A percentile compares a stretch with the other conserved stretches of the same genome.
Evolutionary conservation across 2,329 filamentous ascomycete species (phyloP).

Genomic region (Colletotrichum eremochloae): DNA sequence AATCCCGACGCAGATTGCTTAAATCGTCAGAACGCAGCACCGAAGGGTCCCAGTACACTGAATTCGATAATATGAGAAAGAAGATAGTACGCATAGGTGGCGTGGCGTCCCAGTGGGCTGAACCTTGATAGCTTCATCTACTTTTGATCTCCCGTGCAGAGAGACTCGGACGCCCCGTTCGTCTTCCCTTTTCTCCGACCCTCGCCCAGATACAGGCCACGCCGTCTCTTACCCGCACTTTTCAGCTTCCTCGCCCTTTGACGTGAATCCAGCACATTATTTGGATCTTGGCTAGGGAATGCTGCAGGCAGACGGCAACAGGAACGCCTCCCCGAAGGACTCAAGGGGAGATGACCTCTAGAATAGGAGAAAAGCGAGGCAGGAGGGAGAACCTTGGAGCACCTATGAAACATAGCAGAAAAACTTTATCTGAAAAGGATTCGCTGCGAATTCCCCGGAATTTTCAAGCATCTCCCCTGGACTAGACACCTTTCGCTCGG

Average conservation of each 20-base stretch:
- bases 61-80: not conserved
- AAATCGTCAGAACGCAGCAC: not conserved
- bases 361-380: slow-evolving; percentile 23
- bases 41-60: not conserved
- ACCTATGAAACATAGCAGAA: slow-evolving; percentile 31
- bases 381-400: slow-evolving; percentile 6
- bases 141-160: not conserved
- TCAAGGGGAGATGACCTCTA: not conserved
- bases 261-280: slow-evolving; percentile 13
- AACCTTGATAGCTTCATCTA: slow-evolving; percentile 18
- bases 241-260: not conserved
- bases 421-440: slow-evolving; percentile 41
- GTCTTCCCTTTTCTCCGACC: slow-evolving; percentile 34
- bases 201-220: not conserved
- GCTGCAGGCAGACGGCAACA: not conserved
- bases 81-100: not conserved
- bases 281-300: slow-evolving; percentile 22
- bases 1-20: not conserved
- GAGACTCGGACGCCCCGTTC: slow-evolving; percentile 28
- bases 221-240: not conserved
- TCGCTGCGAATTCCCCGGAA: slow-evolving; percentile 25
- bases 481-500: slow-evolving; percentile 14
- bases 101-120: slow-evolving; percentile 14
- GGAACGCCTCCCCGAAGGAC: not conserved
- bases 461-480: slow-evolving; percentile 33